Percentiles rank a stretch among this genome's conserved stretches.
phyloP scores from a whole-genome alignment of 495 filamentous ascomycete species.

The Melanomma pulvis-pyrius region DNA sequence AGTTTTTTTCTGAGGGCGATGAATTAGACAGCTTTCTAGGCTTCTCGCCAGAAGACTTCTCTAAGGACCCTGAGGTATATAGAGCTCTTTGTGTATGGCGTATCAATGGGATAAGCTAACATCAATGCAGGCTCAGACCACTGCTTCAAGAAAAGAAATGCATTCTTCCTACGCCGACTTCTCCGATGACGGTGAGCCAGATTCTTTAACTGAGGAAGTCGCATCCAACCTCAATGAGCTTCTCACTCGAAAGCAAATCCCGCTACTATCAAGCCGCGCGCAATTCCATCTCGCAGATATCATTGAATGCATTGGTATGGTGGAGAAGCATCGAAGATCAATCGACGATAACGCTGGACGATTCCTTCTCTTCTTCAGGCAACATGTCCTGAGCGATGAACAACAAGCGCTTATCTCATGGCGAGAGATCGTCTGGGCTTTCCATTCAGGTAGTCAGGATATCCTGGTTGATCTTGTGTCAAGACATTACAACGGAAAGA shows the following conservation, averaged over 20 bases:
- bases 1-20: constrained; percentile 83
- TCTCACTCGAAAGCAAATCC: constrained; percentile 72
- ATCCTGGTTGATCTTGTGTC: constrained; percentile 89
- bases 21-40: constrained; percentile 77
- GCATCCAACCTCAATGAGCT: constrained; percentile 75
- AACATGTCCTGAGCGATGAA: constrained; percentile 71
- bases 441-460: constrained; percentile 88
- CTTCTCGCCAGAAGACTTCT: constrained; percentile 73
- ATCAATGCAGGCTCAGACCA: constrained; percentile 37
- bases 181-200: constrained; percentile 50
- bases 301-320: constrained; percentile 82
- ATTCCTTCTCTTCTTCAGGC: constrained; percentile 86
- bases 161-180: constrained; percentile 59
- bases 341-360: constrained; percentile 93
- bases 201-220: constrained; percentile 70
- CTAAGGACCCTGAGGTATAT: constrained; percentile 50
- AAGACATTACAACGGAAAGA: constrained; percentile 70
- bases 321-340: constrained; percentile 85
- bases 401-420: constrained; percentile 69
- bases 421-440: constrained; percentile 95
- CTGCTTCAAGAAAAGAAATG: constrained; percentile 54
- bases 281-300: constrained; percentile 88
- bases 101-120: neutral
- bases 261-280: constrained; percentile 82
- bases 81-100: neutral